Evolutionary conservation across 192 early-diverging fungal species (phyloP), one percentile per base, ranked within the genome.

Genomic region (Anaeromyces robustus): DNA sequence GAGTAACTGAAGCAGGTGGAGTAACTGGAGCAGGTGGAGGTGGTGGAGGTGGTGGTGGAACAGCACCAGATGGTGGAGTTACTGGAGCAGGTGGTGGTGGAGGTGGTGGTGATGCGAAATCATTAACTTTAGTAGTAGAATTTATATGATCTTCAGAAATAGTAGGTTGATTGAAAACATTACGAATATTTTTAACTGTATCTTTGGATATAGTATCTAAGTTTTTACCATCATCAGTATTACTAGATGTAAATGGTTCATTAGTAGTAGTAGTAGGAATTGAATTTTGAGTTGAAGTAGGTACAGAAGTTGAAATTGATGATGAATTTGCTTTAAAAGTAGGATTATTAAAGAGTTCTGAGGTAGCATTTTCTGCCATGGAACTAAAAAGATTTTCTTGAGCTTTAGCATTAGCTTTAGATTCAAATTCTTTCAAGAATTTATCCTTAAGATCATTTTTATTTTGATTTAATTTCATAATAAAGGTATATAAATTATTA

Each of bases 1-100:
- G 68, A 6, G 80, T 43, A 79, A 77, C 16, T 22, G 81, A 30
- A 30, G 83, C 82, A 12, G 85, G 81, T 30, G 82, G 80, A 34
- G 16, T 77, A 0, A 18, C 79, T 81, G 80, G 79, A 17, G 18
- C 32, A 17, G 17, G 14, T 30, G 78, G 52, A 9, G 52, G 52
- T 22, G 43, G 43, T 22, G 43, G 43, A 52, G 43, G 6, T 52
- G 43, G 43, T 4, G 18, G 1, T 18, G 18, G 16, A 22, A 14
- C 16, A 22, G 19, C 43, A 16, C 12, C 2, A 16, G 43, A 14
- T 22, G 43, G 16, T 4, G 16, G 26, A 11, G 52, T 9, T n/a
- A n/a, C 26, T 26, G 43, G 13, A 52, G 19, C 5, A 14, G 14
- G 1, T 9, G 6, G 7, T 14, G 39, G 13, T 41, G 39, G 13